Conservation (phyloP, 176 grass and related monocot genomes). For the Triticum urartu region DNA sequence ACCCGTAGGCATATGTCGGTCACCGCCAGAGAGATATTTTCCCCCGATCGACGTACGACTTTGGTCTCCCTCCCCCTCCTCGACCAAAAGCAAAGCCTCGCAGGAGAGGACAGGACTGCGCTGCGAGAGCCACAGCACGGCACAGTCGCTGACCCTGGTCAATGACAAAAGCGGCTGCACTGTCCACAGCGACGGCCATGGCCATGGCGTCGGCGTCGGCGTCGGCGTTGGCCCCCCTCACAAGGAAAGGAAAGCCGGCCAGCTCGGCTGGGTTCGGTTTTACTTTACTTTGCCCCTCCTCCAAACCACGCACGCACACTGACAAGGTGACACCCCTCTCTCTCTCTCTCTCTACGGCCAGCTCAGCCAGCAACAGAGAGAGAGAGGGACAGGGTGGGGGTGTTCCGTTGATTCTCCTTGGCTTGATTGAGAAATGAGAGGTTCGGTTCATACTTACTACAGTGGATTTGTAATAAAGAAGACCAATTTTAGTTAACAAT, state of each 20-base stretch:
- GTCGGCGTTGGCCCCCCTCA: slow-evolving; percentile 18
- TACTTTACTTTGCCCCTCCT: slow-evolving; percentile 17
- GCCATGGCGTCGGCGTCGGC: not conserved
- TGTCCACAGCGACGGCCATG: not conserved
- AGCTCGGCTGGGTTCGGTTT: not conserved
- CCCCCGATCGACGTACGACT: no score
- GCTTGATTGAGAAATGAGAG: not conserved
- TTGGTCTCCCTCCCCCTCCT: not conserved
- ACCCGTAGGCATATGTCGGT: not conserved
- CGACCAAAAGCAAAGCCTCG: slow-evolving; percentile 4
- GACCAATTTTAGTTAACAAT: not conserved
- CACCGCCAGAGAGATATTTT: not conserved
- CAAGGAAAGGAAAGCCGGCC: slow-evolving; percentile 11
- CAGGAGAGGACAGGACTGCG: not conserved
- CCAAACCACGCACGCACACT: not conserved
- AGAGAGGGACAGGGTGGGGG: no score
- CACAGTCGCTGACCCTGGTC: slow-evolving; percentile 21
- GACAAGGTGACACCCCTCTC: not conserved
- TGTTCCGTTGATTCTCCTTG: no score
- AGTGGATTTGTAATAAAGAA: not conserved
- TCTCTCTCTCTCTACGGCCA: not conserved
- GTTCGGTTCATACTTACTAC: not conserved
- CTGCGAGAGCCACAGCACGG: not conserved
- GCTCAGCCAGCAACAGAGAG: not conserved
- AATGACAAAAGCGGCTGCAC: slow-evolving; percentile 21